Percentiles rank a stretch among this genome's conserved stretches.
These are phyloP conservation scores for Theileria equi DNA, from an alignment of 169 alveolate species.

Conservation along the genomic window DNA sequence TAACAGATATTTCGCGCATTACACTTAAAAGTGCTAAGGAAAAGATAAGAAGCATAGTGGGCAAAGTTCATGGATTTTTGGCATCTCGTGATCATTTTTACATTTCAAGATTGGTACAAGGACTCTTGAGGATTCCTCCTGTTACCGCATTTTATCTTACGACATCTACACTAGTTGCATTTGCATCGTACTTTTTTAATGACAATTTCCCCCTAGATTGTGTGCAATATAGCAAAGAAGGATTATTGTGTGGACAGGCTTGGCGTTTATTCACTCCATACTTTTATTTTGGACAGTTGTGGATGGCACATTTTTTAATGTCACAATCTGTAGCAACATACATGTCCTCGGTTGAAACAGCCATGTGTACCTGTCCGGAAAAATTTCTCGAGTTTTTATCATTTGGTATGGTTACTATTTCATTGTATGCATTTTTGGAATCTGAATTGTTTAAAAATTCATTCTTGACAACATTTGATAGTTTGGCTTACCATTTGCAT, in stretches of 20 bases:
- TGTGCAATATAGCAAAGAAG: conserved; percentile 55
- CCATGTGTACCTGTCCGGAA: conserved; percentile 69
- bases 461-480: background rate
- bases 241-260: conserved; percentile 57
- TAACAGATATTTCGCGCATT: no score
- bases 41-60: no score
- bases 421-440: conserved; percentile 56
- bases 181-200: conserved; percentile 33
- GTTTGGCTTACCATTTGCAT: conserved; percentile 67
- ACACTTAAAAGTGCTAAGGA: no score
- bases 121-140: conserved; percentile 44
- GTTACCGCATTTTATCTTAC: conserved; percentile 29
- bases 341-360: conserved; percentile 73
- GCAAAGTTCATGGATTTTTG: no score
- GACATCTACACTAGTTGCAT: conserved; percentile 20
- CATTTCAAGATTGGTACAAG: no score
- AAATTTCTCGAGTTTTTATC: conserved; percentile 66
- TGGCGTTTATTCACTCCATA: conserved; percentile 75
- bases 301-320: conserved; percentile 68
- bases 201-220: conserved; percentile 41
- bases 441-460: conserved; percentile 48
- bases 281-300: conserved; percentile 70
- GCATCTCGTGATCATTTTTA: no score
- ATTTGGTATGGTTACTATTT: conserved; percentile 59
- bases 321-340: conserved; percentile 62